A percentile compares a stretch with the other conserved stretches of the same genome.
phyloP scores from a whole-genome alignment of 352 stramenopile species.

The Phytophthora pluvialis region DNA sequence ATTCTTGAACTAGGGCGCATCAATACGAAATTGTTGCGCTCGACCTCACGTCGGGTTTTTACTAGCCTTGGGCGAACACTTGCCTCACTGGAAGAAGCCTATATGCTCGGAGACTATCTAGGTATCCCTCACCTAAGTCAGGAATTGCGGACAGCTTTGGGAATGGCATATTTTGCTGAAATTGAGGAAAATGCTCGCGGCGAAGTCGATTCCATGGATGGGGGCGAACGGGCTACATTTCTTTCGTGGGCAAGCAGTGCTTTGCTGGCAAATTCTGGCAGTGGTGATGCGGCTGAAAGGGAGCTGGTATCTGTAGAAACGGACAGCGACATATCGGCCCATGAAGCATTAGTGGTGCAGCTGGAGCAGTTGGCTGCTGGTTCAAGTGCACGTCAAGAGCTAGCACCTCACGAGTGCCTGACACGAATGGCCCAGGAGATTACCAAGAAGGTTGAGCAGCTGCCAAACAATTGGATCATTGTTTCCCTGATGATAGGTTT shows the following conservation, averaged over 20 bases:
- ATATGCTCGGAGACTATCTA: conserved; percentile 46
- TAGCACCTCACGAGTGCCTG: conserved; percentile 14
- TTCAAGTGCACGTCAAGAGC: conserved; percentile 7
- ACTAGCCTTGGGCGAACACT: conserved; percentile 38
- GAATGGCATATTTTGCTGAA: conserved; percentile 53
- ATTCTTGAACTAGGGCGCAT: conserved; percentile 51
- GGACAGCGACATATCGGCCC: conserved; percentile 10
- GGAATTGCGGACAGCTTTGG: conserved; percentile 50
- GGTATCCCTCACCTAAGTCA: conserved; percentile 55
- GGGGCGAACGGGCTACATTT: conserved; percentile 12
- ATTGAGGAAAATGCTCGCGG: conserved; percentile 25
- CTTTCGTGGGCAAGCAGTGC: conserved; percentile 46
- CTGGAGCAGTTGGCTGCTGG: conserved; percentile 26
- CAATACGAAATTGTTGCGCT: conserved; percentile 52
- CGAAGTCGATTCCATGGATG: conserved; percentile 11
- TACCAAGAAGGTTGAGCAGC: conserved; percentile 30
- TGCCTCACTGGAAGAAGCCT: conserved; percentile 52
- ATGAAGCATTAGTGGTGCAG: conserved; percentile 27
- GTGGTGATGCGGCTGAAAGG: conserved; percentile 20
- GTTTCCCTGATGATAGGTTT: conserved; percentile 47
- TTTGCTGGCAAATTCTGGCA: conserved; percentile 47
- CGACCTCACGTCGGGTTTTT: conserved; percentile 44
- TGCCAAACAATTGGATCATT: conserved; percentile 52
- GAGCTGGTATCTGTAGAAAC: neutral
- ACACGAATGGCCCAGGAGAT: conserved; percentile 23